Evolutionary conservation across 2,329 filamentous ascomycete genomes (phyloP), one percentile per base, ranked within the genome.

Genomic region (Bipolaris cookei): DNA sequence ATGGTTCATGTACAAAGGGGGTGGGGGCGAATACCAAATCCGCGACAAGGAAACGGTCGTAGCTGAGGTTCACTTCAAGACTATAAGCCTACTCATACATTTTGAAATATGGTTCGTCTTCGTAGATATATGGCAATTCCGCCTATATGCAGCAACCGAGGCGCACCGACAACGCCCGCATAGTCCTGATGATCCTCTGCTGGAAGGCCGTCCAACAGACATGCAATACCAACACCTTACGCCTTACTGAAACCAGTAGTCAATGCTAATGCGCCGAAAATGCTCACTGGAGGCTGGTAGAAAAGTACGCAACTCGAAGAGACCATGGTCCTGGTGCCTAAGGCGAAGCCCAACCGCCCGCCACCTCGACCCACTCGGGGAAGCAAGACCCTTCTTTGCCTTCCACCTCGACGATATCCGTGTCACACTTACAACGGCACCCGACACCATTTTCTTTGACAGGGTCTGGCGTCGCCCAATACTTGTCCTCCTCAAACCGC

Each of bases 341-440:
- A 64, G 84, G 84, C 51, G 83, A 84, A 56, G 90, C 87, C 92
- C 93, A 99, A 58, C 95, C 95, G 67, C 95, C 95, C 45, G 93
- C 94, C 68, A 97, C 92, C 59, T 97, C 92, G 13, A 99, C 95
- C 95, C 95, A 99, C 79, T 99, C 92, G 8, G 91, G 86, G 54
- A 97, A 82, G 79, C 95, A 99, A 66, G 92, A 97, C 60, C 95
- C 95, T 75, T 96, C 91, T 79, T 98, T 99, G 77, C 92, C 93
- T 80, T 99, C 95, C 23, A 99, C 93, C 73, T 99, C 95, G 50
- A 94, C 91, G 73, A 98, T 96, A 74, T 99, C 95, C 3, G 92
- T 97, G 73, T 99, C 95, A 77, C 95, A 99, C 74, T 90, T 89
- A 82, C 95, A 99, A 70, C 95, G 88, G 80, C 95, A 99, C 35